Conservation (phyloP, 1,284 basidiomycete species). For the Cystobasidium pallidum region DNA sequence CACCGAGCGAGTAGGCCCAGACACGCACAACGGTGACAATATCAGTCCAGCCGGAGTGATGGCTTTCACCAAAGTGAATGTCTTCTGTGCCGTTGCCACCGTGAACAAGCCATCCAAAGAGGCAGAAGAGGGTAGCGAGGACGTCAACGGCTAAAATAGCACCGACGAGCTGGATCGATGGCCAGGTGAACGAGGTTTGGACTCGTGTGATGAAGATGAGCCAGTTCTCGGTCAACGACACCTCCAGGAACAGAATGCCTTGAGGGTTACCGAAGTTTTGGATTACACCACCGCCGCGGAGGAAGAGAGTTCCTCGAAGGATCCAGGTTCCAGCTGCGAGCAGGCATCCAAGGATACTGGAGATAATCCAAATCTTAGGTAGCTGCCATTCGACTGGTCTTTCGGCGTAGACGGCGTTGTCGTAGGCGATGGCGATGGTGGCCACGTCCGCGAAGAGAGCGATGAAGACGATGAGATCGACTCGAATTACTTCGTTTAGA, state of each 20-base stretch:
- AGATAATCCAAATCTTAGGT: constrained; percentile 65
- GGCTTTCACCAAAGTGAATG: constrained; percentile 36
- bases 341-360: constrained; percentile 59
- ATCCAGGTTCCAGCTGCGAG: constrained; percentile 64
- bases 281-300: constrained; percentile 61
- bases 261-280: constrained; percentile 62
- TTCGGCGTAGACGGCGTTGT: constrained; percentile 61
- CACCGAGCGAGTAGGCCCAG: constrained; percentile 63
- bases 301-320: constrained; percentile 62
- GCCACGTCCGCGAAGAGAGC: constrained; percentile 64
- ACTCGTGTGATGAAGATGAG: constrained; percentile 54
- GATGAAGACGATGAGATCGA: constrained; percentile 64
- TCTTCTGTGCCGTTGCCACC: constrained; percentile 55
- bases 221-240: constrained; percentile 64
- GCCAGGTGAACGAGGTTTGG: constrained; percentile 50
- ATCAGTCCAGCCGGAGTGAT: constrained; percentile 55
- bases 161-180: constrained; percentile 61
- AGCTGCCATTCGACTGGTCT: constrained; percentile 65
- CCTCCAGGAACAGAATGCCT: constrained; percentile 64
- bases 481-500: constrained; percentile 63
- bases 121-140: constrained; percentile 61
- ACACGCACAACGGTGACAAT: constrained; percentile 63
- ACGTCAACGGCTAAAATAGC: constrained; percentile 60
- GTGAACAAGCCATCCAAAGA: constrained; percentile 64
- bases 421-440: constrained; percentile 54